Base-by-base conservation (phyloP, 805 yeast species). In the Saccharomycopsis fermentans region DNA sequence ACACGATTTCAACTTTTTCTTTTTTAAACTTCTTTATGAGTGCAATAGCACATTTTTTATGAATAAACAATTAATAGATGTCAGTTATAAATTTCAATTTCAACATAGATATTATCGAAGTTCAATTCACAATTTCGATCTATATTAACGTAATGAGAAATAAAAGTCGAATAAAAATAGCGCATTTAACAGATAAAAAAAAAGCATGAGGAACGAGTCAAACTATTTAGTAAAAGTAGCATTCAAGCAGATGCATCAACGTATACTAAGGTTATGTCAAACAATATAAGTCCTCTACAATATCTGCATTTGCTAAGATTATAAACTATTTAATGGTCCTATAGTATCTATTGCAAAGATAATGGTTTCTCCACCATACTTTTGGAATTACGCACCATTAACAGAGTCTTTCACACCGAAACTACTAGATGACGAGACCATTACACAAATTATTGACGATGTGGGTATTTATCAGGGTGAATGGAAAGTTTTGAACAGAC, bases 381-480 rank as follows among this genome's bases (percentile, higher is more conserved):
- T 55, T 21, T 59, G 59, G 59, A 54, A 56, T 48, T 56, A 56
- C 50, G 59, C 62, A 3, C 48, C 27, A 6, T 39, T 56, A 6
- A 59, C 62, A 2, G 48, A 57, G 17, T 55, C 62, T 3, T 50
- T 43, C 17, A 59, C 59, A 14, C 62, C 62, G 11, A 47, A 55
- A 24, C 39, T 59, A 9, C 26, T 48, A 5, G 48, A 39, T 6
- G 39, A 55, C 24, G 64, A 62, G 40, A 48, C 51, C 6, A 55
- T 62, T 5, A 27, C 35, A 16, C 32, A 34, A 12, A 26, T 62
- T 8, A 12, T 43, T 6, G 63, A 57, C 21, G 17, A 34, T 6
- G 59, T 88, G 0, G 97, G 97, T 0, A 69, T 91, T 2, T 91
- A 91, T 67, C 91, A 86, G 65, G 96, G 90, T 24, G 81, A 81